Conservation (phyloP, 805 yeast species). For the Cyberlindnera mycetangii region DNA sequence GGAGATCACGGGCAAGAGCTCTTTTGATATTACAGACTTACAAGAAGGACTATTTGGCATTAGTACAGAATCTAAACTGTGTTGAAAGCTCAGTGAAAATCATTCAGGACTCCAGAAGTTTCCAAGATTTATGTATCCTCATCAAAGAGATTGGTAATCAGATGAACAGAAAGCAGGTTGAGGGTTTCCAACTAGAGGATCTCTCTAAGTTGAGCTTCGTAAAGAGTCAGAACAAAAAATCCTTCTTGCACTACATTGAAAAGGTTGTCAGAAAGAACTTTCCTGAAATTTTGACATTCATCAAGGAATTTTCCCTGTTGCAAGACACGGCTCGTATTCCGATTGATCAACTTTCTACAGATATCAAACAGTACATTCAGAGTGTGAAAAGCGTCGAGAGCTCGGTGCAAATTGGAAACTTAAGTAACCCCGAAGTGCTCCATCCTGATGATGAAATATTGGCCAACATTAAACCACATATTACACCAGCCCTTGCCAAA, state of each 20-base stretch:
- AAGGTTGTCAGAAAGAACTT: slow-evolving; percentile 78
- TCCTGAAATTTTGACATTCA: slow-evolving; percentile 72
- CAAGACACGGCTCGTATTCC: slow-evolving; percentile 65
- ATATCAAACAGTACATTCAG: slow-evolving; percentile 61
- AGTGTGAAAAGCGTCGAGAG: slow-evolving; percentile 66
- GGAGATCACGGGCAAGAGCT: slow-evolving; percentile 91
- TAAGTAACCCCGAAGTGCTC: slow-evolving; percentile 71
- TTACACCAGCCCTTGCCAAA: slow-evolving; percentile 75
- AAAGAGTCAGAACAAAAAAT: slow-evolving; percentile 83
- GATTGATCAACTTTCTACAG: slow-evolving; percentile 75
- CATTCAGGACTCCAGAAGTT: slow-evolving; percentile 60
- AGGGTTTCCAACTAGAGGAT: slow-evolving; percentile 89
- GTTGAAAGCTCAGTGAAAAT: slow-evolving; percentile 73
- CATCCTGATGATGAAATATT: slow-evolving; percentile 84
- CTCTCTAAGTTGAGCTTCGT: slow-evolving; percentile 85
- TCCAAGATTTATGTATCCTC: slow-evolving; percentile 74
- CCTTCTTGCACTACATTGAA: slow-evolving; percentile 91
- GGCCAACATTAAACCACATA: slow-evolving; percentile 53
- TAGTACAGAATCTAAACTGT: slow-evolving; percentile 60
- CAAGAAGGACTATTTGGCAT: slow-evolving; percentile 75
- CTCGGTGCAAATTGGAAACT: slow-evolving; percentile 77
- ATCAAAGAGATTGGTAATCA: slow-evolving; percentile 91
- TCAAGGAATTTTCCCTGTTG: slow-evolving; percentile 59
- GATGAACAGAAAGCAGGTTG: slow-evolving; percentile 95
- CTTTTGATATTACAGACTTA: slow-evolving; percentile 64